phyloP scores from a whole-genome alignment of 2,329 filamentous ascomycete species.

The Cladophialophora yegresii region DNA sequence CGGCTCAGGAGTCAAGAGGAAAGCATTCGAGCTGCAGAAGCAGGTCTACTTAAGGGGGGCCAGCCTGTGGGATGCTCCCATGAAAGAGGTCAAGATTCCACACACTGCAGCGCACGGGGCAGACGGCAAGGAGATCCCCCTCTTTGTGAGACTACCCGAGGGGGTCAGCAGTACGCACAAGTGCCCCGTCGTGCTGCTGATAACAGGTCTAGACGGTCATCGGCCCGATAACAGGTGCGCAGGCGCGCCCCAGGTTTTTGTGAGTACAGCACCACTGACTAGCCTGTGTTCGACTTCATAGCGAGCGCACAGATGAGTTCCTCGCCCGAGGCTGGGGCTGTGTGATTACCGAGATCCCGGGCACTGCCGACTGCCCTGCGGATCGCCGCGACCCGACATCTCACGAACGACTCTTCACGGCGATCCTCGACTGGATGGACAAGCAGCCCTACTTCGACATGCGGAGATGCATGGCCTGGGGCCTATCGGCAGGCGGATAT shows the following conservation, averaged over 20 bases:
- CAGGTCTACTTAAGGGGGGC: slow-evolving; percentile 61
- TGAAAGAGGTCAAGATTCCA: slow-evolving; percentile 45
- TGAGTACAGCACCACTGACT: background rate
- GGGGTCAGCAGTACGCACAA: slow-evolving; percentile 38
- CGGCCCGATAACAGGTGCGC: slow-evolving; percentile 59
- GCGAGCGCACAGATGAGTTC: slow-evolving; percentile 62
- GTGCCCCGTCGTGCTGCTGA: slow-evolving; percentile 56
- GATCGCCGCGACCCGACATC: slow-evolving; percentile 61
- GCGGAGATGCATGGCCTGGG: slow-evolving; percentile 62
- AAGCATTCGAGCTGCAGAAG: slow-evolving; percentile 68
- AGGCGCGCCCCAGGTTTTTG: background rate
- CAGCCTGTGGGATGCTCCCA: slow-evolving; percentile 51
- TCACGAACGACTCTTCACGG: slow-evolving; percentile 63
- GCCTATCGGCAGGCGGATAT: slow-evolving; percentile 66
- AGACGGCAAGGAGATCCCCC: slow-evolving; percentile 44
- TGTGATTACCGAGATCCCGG: slow-evolving; percentile 66
- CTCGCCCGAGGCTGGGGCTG: slow-evolving; percentile 63
- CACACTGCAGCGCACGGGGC: slow-evolving; percentile 42
- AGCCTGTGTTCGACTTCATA: background rate
- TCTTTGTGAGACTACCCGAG: slow-evolving; percentile 45
- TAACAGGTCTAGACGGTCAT: slow-evolving; percentile 66
- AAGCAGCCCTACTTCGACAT: slow-evolving; percentile 57
- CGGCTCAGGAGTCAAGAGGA: slow-evolving; percentile 53
- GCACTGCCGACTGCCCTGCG: slow-evolving; percentile 67
- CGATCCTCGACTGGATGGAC: slow-evolving; percentile 63